Conservation (phyloP, 163 green algal species). For the Chlamydomonas reinhardtii region DNA sequence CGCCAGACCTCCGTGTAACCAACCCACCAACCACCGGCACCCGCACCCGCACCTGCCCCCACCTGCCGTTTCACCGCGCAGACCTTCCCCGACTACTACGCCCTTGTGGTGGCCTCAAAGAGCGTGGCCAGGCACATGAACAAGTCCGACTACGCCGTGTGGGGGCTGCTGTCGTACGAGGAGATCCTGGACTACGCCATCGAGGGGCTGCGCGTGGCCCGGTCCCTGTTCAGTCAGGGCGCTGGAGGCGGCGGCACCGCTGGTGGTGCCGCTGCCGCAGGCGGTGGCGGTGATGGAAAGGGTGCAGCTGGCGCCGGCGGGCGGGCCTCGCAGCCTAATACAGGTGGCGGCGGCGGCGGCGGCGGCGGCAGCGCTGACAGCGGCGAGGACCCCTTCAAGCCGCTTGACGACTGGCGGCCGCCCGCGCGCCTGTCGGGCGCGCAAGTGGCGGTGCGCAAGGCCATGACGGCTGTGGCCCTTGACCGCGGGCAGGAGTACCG, state of each 20-base stretch:
- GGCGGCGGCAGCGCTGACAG: background rate
- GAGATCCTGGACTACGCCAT: background rate
- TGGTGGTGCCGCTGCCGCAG: background rate
- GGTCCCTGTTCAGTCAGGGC: background rate
- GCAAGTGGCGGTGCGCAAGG: background rate
- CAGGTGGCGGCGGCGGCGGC: background rate
- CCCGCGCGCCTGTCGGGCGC: background rate
- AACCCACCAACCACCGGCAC: too few species aligned
- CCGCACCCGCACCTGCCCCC: too few species aligned
- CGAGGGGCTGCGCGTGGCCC: background rate
- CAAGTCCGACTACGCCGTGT: too few species aligned
- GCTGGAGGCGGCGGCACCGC: background rate
- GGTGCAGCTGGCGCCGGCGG: too few species aligned
- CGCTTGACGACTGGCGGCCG: background rate
- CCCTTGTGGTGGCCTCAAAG: background rate
- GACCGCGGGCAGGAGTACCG: background rate
- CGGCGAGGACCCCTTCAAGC: too few species aligned
- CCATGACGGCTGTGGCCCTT: background rate
- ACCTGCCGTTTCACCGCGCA: background rate
- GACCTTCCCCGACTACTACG: slow-evolving; percentile 7
- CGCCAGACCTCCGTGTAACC: too few species aligned
- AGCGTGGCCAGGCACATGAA: background rate
- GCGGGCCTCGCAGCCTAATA: too few species aligned
- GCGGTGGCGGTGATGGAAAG: too few species aligned
- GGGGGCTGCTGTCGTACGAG: background rate